Conservation (phyloP, 768 basidiomycete species). For the Lentinula detonsa region DNA sequence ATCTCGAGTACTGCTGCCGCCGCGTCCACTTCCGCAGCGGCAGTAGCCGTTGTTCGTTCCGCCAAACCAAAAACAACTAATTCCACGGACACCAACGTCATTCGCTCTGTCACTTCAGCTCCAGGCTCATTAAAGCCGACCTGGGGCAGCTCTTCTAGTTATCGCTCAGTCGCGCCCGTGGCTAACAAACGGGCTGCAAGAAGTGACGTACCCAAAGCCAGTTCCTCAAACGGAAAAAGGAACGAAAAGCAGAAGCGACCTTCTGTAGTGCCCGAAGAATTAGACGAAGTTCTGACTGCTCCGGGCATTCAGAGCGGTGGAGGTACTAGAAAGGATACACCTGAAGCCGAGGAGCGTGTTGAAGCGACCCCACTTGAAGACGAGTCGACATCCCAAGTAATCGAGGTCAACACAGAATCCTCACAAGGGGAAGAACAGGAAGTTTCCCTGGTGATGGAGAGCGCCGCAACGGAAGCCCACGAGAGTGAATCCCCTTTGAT, state of each 20-base stretch:
- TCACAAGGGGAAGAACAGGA: not conserved
- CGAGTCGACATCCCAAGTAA: not conserved
- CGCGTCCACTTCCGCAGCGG: not conserved
- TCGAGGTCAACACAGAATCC: not conserved
- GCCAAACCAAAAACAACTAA: not conserved
- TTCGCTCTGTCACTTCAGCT: not conserved
- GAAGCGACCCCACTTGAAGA: not conserved
- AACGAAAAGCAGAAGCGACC: conserved; percentile 2
- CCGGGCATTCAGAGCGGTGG: too few relatives aligned
- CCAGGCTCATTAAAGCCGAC: not conserved
- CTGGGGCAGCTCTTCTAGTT: not conserved
- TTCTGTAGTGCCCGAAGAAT: conserved; percentile 2
- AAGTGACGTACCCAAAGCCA: not conserved
- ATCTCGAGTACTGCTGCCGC: not conserved
- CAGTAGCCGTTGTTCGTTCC: not conserved
- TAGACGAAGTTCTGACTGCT: not conserved
- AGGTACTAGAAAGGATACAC: too few relatives aligned
- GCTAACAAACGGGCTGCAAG: not conserved
- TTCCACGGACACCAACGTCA: too few relatives aligned
- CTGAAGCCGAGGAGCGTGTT: not conserved
- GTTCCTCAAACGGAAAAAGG: not conserved
- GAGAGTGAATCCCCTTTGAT: not conserved
- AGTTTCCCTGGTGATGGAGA: not conserved
- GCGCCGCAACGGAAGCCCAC: not conserved
- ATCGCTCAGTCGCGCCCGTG: not conserved